Conservation (phyloP, 2,329 filamentous ascomycete genomes). For the Lasiodiplodia gonubiensis region DNA sequence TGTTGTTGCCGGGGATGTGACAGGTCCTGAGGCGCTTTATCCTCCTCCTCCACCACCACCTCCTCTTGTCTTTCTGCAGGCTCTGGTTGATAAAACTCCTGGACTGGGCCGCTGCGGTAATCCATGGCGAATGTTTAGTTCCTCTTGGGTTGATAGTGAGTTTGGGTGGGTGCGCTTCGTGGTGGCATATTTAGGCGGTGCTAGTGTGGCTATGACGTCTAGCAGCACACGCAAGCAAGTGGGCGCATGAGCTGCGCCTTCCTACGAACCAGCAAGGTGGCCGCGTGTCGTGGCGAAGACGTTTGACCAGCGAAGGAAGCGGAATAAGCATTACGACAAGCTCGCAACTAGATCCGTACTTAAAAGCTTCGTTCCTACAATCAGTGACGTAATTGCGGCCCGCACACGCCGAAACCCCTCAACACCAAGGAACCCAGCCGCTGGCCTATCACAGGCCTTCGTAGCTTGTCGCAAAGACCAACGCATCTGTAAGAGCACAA, state of each 20-base stretch:
- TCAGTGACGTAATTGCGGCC: constrained; percentile 11
- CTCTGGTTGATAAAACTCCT: constrained; percentile 10
- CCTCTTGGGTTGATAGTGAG: not conserved
- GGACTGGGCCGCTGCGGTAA: not conserved
- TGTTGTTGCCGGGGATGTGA: not conserved
- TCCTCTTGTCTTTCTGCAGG: not conserved
- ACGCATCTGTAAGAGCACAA: not conserved
- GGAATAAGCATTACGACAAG: constrained; percentile 18
- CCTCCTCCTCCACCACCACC: not conserved
- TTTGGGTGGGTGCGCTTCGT: not conserved
- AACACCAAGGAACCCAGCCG: not conserved
- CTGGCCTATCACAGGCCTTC: too few species aligned
- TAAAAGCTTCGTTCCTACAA: constrained; percentile 6
- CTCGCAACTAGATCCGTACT: not conserved
- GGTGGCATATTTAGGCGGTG: not conserved
- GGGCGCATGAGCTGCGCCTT: not conserved
- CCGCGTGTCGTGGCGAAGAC: not conserved
- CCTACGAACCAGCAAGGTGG: not conserved
- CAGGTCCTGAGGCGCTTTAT: not conserved
- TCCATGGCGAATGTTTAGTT: not conserved
- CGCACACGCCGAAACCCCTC: not conserved
- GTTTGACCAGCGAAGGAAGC: not conserved
- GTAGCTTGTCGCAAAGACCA: not conserved
- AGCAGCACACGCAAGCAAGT: constrained; percentile 6
- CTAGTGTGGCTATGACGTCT: constrained; percentile 8